Evolutionary conservation across 1,284 basidiomycete species (phyloP).

Genomic region (Boletus smithii): DNA sequence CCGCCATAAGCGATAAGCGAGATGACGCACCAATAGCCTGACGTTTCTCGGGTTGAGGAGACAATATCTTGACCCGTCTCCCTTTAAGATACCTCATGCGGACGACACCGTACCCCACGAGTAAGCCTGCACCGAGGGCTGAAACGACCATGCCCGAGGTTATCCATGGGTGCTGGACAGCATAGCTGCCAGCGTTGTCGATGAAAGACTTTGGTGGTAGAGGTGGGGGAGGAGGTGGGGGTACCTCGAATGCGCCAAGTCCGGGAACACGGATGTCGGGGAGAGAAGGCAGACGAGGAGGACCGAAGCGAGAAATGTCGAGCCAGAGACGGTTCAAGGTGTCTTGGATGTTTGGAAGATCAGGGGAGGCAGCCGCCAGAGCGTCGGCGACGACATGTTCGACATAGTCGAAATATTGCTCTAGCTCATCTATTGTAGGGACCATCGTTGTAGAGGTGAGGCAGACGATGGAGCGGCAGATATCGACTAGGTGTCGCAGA

Average conservation of each 20-base stretch:
- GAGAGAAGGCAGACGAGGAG: slow-evolving; percentile 56
- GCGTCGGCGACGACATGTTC: slow-evolving; percentile 63
- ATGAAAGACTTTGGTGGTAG: slow-evolving; percentile 48
- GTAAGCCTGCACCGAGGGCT: slow-evolving; percentile 54
- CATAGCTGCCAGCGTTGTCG: slow-evolving; percentile 50
- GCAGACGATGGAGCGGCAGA: neutral
- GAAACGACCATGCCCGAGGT: slow-evolving; percentile 50
- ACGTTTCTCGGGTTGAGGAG: slow-evolving; percentile 44
- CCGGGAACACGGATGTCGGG: slow-evolving; percentile 61
- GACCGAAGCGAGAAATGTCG: slow-evolving; percentile 76
- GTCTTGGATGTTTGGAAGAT: slow-evolving; percentile 61
- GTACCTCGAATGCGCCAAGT: slow-evolving; percentile 69
- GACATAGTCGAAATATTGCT: slow-evolving; percentile 64
- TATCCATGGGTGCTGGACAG: slow-evolving; percentile 56
- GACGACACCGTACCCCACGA: slow-evolving; percentile 50
- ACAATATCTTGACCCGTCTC: slow-evolving; percentile 36
- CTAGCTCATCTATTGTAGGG: slow-evolving; percentile 60
- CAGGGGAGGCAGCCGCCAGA: slow-evolving; percentile 53
- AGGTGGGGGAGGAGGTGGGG: slow-evolving; percentile 57
- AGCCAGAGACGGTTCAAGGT: slow-evolving; percentile 68
- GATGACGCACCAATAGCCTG: slow-evolving; percentile 65
- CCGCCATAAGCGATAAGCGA: slow-evolving; percentile 1
- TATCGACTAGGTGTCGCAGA: neutral
- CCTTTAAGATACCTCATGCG: slow-evolving; percentile 31
- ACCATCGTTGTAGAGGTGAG: slow-evolving; percentile 23